Base-by-base conservation (phyloP, 805 yeast species). In the Kuraishia cidri region DNA sequence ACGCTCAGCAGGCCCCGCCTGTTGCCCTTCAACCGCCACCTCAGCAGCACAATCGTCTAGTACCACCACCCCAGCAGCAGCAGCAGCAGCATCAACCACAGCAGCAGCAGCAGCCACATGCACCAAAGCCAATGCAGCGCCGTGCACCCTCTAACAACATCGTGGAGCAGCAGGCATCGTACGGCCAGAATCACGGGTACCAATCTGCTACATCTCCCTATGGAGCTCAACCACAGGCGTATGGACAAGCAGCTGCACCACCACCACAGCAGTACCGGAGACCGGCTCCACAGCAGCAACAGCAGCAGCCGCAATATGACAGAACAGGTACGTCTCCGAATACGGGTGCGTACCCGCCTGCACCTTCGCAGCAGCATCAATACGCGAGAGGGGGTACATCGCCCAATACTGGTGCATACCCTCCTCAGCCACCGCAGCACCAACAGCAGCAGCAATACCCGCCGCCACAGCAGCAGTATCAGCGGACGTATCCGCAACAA, bases 311-410 rank as follows among this genome's bases (percentile, higher is more conserved):
- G 12, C 43, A 14, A 15, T 28, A 30, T n/a, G n/a, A n/a, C n/a
- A n/a, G n/a, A n/a, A n/a, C n/a, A n/a, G n/a, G n/a, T n/a, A n/a
- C n/a, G n/a, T n/a, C n/a, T n/a, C n/a, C n/a, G n/a, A n/a, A n/a
- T n/a, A n/a, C n/a, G n/a, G n/a, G n/a, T n/a, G n/a, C n/a, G n/a
- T n/a, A n/a, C n/a, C n/a, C n/a, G n/a, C n/a, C n/a, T n/a, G n/a
- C n/a, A n/a, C n/a, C n/a, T n/a, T n/a, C n/a, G 7, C 34, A 28
- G 18, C 30, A 20, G 23, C 50, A 30, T 45, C 43, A 31, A 46
- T 46, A 15, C 46, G 37, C 10, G 21, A 27, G 19, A 19, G 11
- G 15, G n/a, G n/a, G n/a, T n/a, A n/a, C n/a, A n/a, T 24, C 31
- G n/a, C 31, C 11, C 11, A 22, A 20, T 13, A 20, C 25, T 29